Evolutionary conservation across 176 grass and related monocot genomes (phyloP).

Genomic region (Triticum monococcum): DNA sequence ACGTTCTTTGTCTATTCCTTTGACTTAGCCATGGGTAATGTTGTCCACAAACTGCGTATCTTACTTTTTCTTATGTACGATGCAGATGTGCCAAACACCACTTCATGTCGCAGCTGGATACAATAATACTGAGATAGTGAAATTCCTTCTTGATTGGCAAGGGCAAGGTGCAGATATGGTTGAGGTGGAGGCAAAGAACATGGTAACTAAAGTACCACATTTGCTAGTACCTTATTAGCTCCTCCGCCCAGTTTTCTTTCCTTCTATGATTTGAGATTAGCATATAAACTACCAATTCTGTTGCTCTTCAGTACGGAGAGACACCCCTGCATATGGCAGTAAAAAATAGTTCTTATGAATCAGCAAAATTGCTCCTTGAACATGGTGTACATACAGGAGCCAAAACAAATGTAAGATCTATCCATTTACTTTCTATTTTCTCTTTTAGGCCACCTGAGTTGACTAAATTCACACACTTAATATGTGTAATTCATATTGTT

Average conservation of each 20-base stretch:
- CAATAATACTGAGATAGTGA: constrained; percentile 67
- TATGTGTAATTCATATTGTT: constrained; percentile 32
- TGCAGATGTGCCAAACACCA: constrained; percentile 93
- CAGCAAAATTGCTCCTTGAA: constrained; percentile 74
- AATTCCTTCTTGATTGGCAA: constrained; percentile 73
- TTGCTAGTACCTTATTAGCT: constrained; percentile 25
- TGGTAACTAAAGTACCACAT: constrained; percentile 51
- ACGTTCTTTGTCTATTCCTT: not conserved
- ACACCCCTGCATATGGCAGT: constrained; percentile 95
- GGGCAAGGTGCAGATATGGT: constrained; percentile 50
- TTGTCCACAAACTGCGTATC: not conserved
- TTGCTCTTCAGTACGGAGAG: constrained; percentile 84
- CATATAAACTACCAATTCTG: not conserved
- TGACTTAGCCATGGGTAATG: not conserved
- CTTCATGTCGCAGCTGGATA: constrained; percentile 85
- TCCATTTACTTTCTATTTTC: constrained; percentile 2
- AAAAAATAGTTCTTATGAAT: constrained; percentile 79
- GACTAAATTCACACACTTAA: not conserved
- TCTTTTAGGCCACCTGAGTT: not conserved
- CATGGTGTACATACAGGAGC: constrained; percentile 68
- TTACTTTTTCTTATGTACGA: constrained; percentile 26
- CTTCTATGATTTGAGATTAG: constrained; percentile 18
- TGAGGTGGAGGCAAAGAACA: constrained; percentile 89
- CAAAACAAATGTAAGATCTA: constrained; percentile 74
- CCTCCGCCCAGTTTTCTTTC: not conserved